These are phyloP conservation scores for Fusarium falciforme DNA, from an alignment of 2,329 filamentous ascomycete species.

Conservation along the genomic window DNA sequence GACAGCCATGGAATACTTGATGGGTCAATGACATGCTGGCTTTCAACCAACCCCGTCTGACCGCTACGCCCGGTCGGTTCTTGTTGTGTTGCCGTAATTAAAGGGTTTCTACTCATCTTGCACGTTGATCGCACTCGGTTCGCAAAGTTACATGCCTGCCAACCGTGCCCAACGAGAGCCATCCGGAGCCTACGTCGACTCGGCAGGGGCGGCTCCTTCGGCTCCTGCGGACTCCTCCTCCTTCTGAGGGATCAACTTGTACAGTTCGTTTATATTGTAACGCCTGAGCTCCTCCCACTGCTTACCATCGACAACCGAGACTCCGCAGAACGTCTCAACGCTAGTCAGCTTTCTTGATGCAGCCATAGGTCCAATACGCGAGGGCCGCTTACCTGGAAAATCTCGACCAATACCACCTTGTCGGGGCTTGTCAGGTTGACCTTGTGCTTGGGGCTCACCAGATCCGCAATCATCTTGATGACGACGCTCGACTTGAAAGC, in stretches of 20 bases:
- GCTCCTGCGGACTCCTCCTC: constrained; percentile 27
- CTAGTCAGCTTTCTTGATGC: constrained; percentile 34
- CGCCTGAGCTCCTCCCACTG: constrained; percentile 81
- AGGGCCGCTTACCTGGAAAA: constrained; percentile 74
- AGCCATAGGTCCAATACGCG: constrained; percentile 34
- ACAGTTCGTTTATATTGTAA: constrained; percentile 83
- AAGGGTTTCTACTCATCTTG: constrained; percentile 11
- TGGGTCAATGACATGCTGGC: background rate
- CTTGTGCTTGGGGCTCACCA: constrained; percentile 75
- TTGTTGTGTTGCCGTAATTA: constrained; percentile 10
- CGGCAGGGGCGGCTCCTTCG: constrained; percentile 21
- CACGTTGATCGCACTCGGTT: constrained; percentile 5
- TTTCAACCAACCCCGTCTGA: background rate
- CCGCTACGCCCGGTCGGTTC: constrained; percentile 3
- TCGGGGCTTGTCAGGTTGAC: constrained; percentile 84
- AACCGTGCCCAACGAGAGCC: constrained; percentile 12
- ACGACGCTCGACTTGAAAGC: constrained; percentile 74
- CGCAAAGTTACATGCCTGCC: constrained; percentile 22
- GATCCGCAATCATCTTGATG: constrained; percentile 76
- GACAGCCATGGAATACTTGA: background rate
- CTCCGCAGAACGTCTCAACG: constrained; percentile 76
- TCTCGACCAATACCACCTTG: constrained; percentile 81
- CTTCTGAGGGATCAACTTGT: constrained; percentile 52
- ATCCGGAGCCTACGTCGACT: constrained; percentile 31
- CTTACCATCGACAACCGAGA: constrained; percentile 78